phyloP scores from a whole-genome alignment of 169 alveolate genomes.

The Perkinsus marinus region DNA sequence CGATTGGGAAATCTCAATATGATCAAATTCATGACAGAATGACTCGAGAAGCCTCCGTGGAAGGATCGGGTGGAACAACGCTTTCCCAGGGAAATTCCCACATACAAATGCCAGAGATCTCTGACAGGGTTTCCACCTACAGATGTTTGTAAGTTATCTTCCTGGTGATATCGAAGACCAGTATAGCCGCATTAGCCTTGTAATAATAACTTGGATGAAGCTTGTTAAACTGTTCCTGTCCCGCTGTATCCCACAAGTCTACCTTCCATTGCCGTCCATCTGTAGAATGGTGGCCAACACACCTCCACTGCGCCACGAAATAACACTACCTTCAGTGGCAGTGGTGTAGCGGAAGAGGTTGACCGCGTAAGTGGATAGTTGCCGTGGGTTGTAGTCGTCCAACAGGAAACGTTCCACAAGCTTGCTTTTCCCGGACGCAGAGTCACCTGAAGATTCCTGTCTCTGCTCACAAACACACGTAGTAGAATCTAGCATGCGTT shows the following conservation, averaged over 20 bases:
- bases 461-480: too few species aligned
- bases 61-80: too few species aligned
- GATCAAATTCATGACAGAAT: too few species aligned
- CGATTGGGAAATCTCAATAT: too few species aligned
- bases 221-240: constrained; percentile 63
- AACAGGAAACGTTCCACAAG: constrained; percentile 64
- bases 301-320: too few species aligned
- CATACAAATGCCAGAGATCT: too few species aligned
- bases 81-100: too few species aligned
- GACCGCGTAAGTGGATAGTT: constrained; percentile 53
- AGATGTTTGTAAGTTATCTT: constrained; percentile 64
- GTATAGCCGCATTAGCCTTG: constrained; percentile 65
- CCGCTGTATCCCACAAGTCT: constrained; percentile 79
- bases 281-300: constrained; percentile 19
- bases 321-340: not conserved
- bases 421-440: constrained; percentile 75
- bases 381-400: constrained; percentile 43
- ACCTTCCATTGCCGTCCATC: constrained; percentile 46
- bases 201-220: constrained; percentile 61
- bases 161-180: constrained; percentile 70
- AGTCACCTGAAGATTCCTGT: constrained; percentile 59
- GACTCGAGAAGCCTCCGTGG: too few species aligned
- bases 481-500: too few species aligned
- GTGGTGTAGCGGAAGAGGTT: constrained; percentile 47
- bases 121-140: too few species aligned